A percentile compares a stretch with the other conserved stretches of the same genome.
phyloP scores from a whole-genome alignment of 2,329 filamentous ascomycete species.

The Emergomyces orientalis region DNA sequence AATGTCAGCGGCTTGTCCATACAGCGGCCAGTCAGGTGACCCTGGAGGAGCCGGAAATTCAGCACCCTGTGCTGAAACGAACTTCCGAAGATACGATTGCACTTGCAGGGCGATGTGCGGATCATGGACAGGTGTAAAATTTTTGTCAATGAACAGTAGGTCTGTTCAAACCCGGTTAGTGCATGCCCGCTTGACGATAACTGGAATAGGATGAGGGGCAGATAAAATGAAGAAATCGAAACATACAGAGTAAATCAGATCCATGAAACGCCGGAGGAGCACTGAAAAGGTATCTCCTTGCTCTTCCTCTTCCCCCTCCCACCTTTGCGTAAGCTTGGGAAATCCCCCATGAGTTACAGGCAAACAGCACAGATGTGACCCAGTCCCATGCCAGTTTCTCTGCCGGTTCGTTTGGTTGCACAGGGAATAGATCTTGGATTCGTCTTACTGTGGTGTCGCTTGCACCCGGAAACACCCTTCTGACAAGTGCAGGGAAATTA shows the following conservation, averaged over 20 bases:
- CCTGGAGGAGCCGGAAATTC: not conserved
- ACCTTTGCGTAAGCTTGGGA: not conserved
- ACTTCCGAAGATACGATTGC: not conserved
- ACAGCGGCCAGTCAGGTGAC: conserved; percentile 4
- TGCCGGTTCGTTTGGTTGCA: not conserved
- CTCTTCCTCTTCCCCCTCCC: not conserved
- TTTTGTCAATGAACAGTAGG: not conserved
- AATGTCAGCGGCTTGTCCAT: not conserved
- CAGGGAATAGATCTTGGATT: conserved; percentile 7
- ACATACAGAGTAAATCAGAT: conserved; percentile 9
- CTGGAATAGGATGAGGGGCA: not conserved
- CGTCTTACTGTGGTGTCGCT: not conserved
- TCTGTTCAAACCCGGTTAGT: not conserved
- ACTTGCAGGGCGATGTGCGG: not conserved
- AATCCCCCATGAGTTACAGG: conserved; percentile 9
- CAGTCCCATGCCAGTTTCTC: conserved; percentile 13
- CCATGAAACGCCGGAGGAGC: conserved; percentile 8
- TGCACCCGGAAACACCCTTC: conserved; percentile 4
- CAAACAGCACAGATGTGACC: conserved; percentile 8
- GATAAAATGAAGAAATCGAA: not conserved
- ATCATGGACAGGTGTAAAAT: not conserved
- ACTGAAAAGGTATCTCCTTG: conserved; percentile 9
- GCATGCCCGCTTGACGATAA: not conserved
- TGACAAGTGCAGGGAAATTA: conserved; percentile 3
- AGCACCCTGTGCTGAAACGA: not conserved